Evolutionary conservation across 768 basidiomycete species (phyloP).

Genomic region (Tulasnella sp.): DNA sequence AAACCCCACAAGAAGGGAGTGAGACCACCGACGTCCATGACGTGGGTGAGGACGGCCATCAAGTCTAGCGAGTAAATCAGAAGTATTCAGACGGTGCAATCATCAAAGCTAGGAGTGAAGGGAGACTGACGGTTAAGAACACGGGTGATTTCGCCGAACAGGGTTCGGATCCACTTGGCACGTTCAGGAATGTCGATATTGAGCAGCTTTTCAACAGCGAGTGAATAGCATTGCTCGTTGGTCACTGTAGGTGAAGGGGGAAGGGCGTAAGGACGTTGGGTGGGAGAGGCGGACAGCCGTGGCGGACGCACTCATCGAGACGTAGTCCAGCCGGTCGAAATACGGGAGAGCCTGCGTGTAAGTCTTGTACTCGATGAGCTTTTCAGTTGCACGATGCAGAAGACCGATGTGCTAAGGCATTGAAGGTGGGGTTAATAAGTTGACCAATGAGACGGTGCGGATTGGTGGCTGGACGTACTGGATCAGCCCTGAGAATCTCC

Average conservation of each 20-base stretch:
- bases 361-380: conserved; percentile 97
- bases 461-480: conserved; percentile 41
- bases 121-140: conserved; percentile 73
- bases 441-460: not conserved
- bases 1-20: conserved; percentile 99
- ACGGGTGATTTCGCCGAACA: conserved; percentile 96
- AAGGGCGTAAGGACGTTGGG: not conserved
- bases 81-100: not conserved
- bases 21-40: conserved; percentile 95
- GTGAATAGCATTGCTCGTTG: conserved; percentile 93
- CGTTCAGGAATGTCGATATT: conserved; percentile 96
- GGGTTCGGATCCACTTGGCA: conserved; percentile 94
- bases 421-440: conserved; percentile 1
- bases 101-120: conserved; percentile 4
- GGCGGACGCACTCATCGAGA: conserved; percentile 86
- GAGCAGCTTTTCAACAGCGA: conserved; percentile 95
- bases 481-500: conserved; percentile 81
- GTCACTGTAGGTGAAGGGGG: conserved; percentile 58
- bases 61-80: conserved; percentile 50
- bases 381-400: conserved; percentile 95
- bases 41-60: conserved; percentile 93
- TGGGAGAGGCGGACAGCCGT: not conserved
- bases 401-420: conserved; percentile 75
- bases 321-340: conserved; percentile 98
- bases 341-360: conserved; percentile 97